phyloP scores from a whole-genome alignment of 345 rosid species.

The Noccaea caerulescens region DNA sequence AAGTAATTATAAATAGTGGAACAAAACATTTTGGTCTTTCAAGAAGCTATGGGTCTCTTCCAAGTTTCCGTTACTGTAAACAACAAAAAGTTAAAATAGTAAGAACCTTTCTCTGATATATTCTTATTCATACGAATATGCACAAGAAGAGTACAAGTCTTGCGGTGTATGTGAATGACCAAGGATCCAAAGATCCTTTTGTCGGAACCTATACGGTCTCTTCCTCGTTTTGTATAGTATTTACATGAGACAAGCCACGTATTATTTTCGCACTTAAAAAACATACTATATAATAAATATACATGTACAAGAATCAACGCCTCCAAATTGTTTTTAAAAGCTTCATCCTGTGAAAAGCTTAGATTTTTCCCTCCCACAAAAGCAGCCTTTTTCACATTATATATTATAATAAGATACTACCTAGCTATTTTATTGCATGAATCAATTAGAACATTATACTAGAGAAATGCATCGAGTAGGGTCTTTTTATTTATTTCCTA shows the following conservation, averaged over 20 bases:
- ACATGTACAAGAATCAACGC: constrained; percentile 23
- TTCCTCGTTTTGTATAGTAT: constrained; percentile 26
- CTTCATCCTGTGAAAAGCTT: constrained; percentile 27
- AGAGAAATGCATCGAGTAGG: background rate
- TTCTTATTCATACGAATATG: constrained; percentile 13
- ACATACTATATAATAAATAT: constrained; percentile 12
- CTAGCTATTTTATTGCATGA: background rate
- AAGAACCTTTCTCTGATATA: too few relatives aligned
- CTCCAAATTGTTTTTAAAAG: constrained; percentile 25
- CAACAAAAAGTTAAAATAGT: too few relatives aligned
- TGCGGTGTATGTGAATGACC: constrained; percentile 9
- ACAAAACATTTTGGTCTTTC: background rate
- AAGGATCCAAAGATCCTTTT: constrained; percentile 18
- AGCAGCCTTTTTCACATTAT: constrained; percentile 25
- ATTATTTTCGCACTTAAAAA: background rate
- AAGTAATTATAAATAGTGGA: background rate
- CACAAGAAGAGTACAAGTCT: constrained; percentile 23
- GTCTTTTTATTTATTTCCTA: background rate
- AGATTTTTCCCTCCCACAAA: constrained; percentile 29
- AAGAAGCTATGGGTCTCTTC: background rate
- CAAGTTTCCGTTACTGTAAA: too few relatives aligned
- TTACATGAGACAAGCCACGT: constrained; percentile 28
- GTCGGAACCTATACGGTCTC: constrained; percentile 27
- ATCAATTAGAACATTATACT: constrained; percentile 5
- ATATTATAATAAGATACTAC: background rate